Percentiles rank a stretch among this genome's conserved stretches.
Evolutionary conservation across 2,329 filamentous ascomycete species (phyloP).

Genomic region (Penicillium sp.): DNA sequence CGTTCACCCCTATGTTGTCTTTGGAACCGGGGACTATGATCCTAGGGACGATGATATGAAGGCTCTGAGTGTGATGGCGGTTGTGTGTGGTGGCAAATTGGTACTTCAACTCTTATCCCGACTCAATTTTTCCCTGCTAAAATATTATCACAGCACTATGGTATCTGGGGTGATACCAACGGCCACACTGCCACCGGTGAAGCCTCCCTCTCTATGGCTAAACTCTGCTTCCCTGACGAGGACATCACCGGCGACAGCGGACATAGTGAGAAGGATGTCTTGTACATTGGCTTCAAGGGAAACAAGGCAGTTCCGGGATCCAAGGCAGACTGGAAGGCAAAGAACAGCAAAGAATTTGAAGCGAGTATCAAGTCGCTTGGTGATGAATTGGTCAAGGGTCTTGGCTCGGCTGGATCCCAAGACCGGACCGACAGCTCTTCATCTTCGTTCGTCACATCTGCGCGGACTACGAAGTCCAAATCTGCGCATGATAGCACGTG

Average conservation of each 20-base stretch:
- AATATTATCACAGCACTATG: constrained; percentile 42
- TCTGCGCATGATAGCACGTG: too few relatives aligned
- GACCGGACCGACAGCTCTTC: too few relatives aligned
- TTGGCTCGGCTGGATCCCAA: background rate
- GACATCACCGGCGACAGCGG: constrained; percentile 56
- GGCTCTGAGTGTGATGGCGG: constrained; percentile 55
- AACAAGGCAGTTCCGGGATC: constrained; percentile 56
- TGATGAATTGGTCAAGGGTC: constrained; percentile 48
- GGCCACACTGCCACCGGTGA: constrained; percentile 58
- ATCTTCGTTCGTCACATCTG: background rate
- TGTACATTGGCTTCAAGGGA: constrained; percentile 62
- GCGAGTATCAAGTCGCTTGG: constrained; percentile 53
- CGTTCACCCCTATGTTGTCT: constrained; percentile 54
- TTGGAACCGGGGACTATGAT: constrained; percentile 48
- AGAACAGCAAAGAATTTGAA: constrained; percentile 32
- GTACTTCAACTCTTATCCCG: constrained; percentile 35
- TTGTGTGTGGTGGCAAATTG: constrained; percentile 53
- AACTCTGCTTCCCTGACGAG: constrained; percentile 54
- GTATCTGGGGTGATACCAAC: constrained; percentile 62
- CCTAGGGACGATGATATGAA: constrained; percentile 46
- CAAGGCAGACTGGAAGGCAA: constrained; percentile 56
- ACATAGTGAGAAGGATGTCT: constrained; percentile 56
- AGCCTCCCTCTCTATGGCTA: constrained; percentile 57
- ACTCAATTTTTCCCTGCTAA: constrained; percentile 22
- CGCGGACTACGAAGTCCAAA: background rate